A percentile compares a stretch with the other conserved stretches of the same genome.
phyloP scores from a whole-genome alignment of 2,329 filamentous ascomycete species.

The Ophiostoma sp. region DNA sequence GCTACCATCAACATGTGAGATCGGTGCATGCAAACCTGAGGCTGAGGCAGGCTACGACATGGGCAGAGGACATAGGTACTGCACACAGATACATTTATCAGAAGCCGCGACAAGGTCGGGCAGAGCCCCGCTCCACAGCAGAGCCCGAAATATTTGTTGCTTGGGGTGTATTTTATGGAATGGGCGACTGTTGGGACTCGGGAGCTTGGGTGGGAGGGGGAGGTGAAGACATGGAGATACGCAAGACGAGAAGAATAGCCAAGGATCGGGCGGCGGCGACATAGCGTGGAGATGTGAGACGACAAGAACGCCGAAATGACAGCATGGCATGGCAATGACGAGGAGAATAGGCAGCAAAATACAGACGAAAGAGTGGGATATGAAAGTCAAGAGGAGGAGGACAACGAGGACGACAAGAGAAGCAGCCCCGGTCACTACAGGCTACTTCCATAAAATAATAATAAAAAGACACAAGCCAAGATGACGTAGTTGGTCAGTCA shows the following conservation, averaged over 20 bases:
- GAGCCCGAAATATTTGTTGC: background rate
- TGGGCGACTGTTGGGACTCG: background rate
- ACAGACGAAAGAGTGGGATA: background rate
- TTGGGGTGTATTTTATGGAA: background rate
- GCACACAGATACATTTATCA: background rate
- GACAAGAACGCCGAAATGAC: slow-evolving; percentile 1
- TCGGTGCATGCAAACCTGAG: background rate
- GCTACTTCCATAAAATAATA: background rate
- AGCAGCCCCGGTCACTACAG: background rate
- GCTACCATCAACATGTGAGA: background rate
- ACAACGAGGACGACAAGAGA: background rate
- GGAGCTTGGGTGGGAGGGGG: background rate
- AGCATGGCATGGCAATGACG: background rate
- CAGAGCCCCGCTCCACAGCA: background rate
- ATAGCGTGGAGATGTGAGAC: background rate
- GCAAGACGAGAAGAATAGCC: background rate
- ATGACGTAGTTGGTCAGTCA: background rate
- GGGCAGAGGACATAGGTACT: background rate
- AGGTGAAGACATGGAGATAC: background rate
- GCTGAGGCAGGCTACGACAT: background rate
- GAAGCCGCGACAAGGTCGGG: background rate
- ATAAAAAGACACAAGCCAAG: background rate
- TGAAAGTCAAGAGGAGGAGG: background rate
- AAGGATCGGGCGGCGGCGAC: background rate
- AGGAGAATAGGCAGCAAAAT: background rate